phyloP scores from a whole-genome alignment of 805 yeast genomes.

The Huiozyma sinensis region DNA sequence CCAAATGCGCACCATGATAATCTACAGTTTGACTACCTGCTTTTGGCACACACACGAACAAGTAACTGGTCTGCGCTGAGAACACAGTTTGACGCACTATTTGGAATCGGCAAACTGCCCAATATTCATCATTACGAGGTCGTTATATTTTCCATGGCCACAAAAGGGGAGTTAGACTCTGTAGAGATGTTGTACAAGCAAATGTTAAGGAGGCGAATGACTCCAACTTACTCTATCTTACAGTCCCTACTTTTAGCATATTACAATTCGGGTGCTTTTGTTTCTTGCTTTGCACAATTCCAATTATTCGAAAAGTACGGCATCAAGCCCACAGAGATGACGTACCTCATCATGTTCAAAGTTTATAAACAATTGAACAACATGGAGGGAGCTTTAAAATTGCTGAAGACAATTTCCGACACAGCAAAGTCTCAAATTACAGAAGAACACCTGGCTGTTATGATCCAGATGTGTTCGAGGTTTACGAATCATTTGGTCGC shows the following conservation, averaged over 20 bases:
- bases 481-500: slow-evolving; percentile 21
- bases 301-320: slow-evolving; percentile 23
- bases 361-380: slow-evolving; percentile 18
- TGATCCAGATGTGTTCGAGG: slow-evolving; percentile 20
- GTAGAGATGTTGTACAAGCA: slow-evolving; percentile 42
- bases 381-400: slow-evolving; percentile 24
- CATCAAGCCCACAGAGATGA: slow-evolving; percentile 18
- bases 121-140: slow-evolving; percentile 45
- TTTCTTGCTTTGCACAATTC: slow-evolving; percentile 21
- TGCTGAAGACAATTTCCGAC: slow-evolving; percentile 22
- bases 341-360: slow-evolving; percentile 22
- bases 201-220: slow-evolving; percentile 34
- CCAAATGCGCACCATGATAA: slow-evolving; percentile 34
- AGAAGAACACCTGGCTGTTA: slow-evolving; percentile 19
- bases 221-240: slow-evolving; percentile 32
- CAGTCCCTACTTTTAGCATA: slow-evolving; percentile 20
- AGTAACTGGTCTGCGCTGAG: slow-evolving; percentile 48
- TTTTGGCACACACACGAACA: slow-evolving; percentile 34
- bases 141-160: slow-evolving; percentile 50
- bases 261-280: slow-evolving; percentile 16
- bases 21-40: slow-evolving; percentile 38
- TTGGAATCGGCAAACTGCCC: slow-evolving; percentile 45
- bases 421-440: slow-evolving; percentile 8
- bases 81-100: slow-evolving; percentile 43
- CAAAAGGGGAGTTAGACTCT: slow-evolving; percentile 36